A percentile compares a stretch with the other conserved stretches of the same genome.
Evolutionary conservation across 164 flowering plant genomes (phyloP).

Genomic region (Sedum album): DNA sequence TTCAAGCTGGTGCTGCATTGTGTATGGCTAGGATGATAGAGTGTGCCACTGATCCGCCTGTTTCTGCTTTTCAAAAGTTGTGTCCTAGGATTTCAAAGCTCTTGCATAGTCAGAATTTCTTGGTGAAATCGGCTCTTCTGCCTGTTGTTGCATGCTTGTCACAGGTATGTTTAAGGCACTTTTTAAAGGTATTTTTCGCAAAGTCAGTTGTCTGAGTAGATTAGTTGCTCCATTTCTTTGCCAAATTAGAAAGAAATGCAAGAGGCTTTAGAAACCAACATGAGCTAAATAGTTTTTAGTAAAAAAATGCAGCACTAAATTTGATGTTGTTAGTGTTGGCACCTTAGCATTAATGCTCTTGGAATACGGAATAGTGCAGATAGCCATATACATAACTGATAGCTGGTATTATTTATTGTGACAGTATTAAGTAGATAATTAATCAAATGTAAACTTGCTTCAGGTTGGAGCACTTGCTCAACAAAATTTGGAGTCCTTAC

Average conservation of each 20-base stretch:
- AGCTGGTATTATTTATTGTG: not conserved
- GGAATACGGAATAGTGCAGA: too few species aligned
- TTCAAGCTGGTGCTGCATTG: constrained; percentile 76
- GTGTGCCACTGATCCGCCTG: constrained; percentile 46
- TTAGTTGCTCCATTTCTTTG: too few species aligned
- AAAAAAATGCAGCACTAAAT: too few species aligned
- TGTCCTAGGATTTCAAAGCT: constrained; percentile 72
- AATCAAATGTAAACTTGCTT: constrained; percentile 8
- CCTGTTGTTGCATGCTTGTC: constrained; percentile 63
- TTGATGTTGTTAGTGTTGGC: too few species aligned
- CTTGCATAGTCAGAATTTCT: constrained; percentile 52
- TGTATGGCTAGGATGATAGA: constrained; percentile 87
- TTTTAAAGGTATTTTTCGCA: too few species aligned
- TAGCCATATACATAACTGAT: too few species aligned
- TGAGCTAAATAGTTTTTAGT: too few species aligned
- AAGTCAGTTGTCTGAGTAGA: not conserved
- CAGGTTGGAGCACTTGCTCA: constrained; percentile 85
- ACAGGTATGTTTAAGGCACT: constrained; percentile 42
- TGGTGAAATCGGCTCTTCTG: constrained; percentile 64
- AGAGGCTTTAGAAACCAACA: too few species aligned
- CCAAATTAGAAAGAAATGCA: too few species aligned
- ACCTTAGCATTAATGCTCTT: too few species aligned
- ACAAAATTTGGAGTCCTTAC: constrained; percentile 55
- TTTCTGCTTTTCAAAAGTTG: constrained; percentile 62
- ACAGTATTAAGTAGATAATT: not conserved